phyloP scores from a whole-genome alignment of 2,329 filamentous ascomycete genomes.

The Pseudogymnoascus sp. region DNA sequence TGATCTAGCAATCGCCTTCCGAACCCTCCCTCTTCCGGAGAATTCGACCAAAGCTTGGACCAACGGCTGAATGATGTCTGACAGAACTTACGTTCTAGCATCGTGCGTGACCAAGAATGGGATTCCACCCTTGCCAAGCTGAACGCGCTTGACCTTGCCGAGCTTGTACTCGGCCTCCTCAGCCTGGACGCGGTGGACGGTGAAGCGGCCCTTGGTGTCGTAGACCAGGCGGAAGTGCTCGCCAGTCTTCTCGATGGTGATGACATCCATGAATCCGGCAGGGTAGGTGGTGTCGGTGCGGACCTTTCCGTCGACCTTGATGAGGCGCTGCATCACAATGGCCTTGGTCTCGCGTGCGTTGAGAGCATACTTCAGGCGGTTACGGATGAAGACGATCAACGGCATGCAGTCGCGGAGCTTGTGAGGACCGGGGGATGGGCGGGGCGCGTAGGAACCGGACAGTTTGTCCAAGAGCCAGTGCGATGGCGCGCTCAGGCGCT shows the following conservation, averaged over 20 bases:
- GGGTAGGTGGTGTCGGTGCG: slow-evolving; percentile 98
- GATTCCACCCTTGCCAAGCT: slow-evolving; percentile 98
- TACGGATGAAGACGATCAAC: slow-evolving; percentile 95
- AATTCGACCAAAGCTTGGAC: slow-evolving; percentile 89
- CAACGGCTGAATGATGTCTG: slow-evolving; percentile 99
- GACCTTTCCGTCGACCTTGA: slow-evolving; percentile 99
- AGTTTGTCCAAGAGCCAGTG: slow-evolving; percentile 99
- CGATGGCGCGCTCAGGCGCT: slow-evolving; percentile 97
- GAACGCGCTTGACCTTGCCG: slow-evolving; percentile 99
- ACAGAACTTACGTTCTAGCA: slow-evolving; percentile 99
- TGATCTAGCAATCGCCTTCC: slow-evolving; percentile 20
- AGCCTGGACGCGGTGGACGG: slow-evolving; percentile 96
- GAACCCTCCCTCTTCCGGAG: slow-evolving; percentile 10
- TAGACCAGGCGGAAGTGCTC: slow-evolving; percentile 99
- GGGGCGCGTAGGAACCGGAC: slow-evolving; percentile 76
- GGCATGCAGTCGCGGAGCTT: slow-evolving; percentile 99
- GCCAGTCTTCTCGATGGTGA: slow-evolving; percentile 98
- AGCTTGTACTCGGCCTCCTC: slow-evolving; percentile 99
- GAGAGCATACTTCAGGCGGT: slow-evolving; percentile 98
- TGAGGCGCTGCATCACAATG: slow-evolving; percentile 98
- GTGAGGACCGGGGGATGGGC: slow-evolving; percentile 80
- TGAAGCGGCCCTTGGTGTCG: slow-evolving; percentile 99
- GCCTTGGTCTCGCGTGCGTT: slow-evolving; percentile 96
- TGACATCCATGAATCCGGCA: slow-evolving; percentile 98
- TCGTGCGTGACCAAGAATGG: slow-evolving; percentile 99